Evolutionary conservation across 495 filamentous ascomycete genomes (phyloP), one percentile per base, ranked within the genome.

Genomic region (Lasiosphaeria miniovina): DNA sequence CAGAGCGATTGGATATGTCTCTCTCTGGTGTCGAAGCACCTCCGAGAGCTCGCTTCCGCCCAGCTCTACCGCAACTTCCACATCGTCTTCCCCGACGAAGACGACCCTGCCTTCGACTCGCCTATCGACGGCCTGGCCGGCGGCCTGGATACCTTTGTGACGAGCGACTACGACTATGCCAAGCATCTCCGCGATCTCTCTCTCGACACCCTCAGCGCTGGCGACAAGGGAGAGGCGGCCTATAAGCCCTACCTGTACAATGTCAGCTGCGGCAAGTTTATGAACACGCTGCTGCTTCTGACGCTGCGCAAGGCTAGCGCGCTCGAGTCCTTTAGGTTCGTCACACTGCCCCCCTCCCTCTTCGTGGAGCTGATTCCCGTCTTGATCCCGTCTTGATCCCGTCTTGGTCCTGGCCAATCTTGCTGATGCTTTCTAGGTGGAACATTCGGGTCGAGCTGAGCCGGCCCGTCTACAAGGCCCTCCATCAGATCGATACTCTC

Each of bases 381-480:
- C 34, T 9, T 24, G 24, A 24, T 24, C 24, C 24, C 24, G 24
- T 5, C n/a, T 31, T 24, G 24, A 24, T 24, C 24, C 24, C 24
- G 24, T 5, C n/a, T 31, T 53, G 11, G 15, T 34, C 38, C 32
- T 12, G 33, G 11, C 41, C 32, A 54, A 35, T 35, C 9, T n/a
- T 48, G 54, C 61, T 63, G 32, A 56, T 46, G 15, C 6, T n/a
- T 65, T 62, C 12, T 43, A 85, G 81, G 59, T 88, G 85, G 85
- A 83, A 86, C 67, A 79, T 84, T 40, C 77, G 83, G 14, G 78
- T 86, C 34, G 85, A 87, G 61, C 72, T 88, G 1, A 84, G 80
- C 62, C 75, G 82, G 10, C 75, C 75, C 15, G 76, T 87, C n/a
- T 86, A 84, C 68, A 72, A 74, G 52, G 77, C 73, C 17, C 72